Percentiles rank a stretch among this genome's conserved stretches.
Conservation (phyloP, 2,329 filamentous ascomycete genomes). For the Monosporascus sp. region DNA sequence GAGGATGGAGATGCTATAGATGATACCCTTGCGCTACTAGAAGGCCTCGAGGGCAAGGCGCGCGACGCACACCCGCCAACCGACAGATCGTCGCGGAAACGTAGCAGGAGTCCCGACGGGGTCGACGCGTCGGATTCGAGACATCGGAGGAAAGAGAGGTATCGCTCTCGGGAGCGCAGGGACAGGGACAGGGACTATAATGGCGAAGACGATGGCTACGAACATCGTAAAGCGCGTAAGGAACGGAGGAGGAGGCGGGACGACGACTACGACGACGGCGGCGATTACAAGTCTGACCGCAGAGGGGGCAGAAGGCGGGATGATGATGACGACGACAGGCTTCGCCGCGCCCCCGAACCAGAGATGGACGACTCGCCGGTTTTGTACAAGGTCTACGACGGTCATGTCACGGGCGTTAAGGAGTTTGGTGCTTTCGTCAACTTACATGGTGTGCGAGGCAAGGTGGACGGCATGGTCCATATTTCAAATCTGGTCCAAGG, state of each 20-base stretch:
- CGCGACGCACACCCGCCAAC: conserved; percentile 24
- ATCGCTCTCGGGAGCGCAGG: conserved; percentile 27
- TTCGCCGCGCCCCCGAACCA: conserved; percentile 59
- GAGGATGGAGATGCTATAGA: conserved; percentile 66
- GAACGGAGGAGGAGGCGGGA: conserved; percentile 41
- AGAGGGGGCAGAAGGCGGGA: conserved; percentile 36
- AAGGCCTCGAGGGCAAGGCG: conserved; percentile 69
- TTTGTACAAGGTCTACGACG: conserved; percentile 83
- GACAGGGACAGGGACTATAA: conserved; percentile 16
- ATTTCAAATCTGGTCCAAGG: conserved; percentile 83
- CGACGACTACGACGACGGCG: conserved; percentile 45
- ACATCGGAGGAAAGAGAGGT: conserved; percentile 29
- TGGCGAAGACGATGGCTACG: conserved; percentile 27
- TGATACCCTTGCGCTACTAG: conserved; percentile 88
- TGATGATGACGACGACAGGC: conserved; percentile 49
- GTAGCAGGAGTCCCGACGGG: conserved; percentile 52
- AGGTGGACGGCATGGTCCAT: conserved; percentile 89
- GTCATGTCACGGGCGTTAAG: conserved; percentile 85
- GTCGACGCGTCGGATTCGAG: conserved; percentile 33
- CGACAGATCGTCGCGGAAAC: conserved; percentile 45
- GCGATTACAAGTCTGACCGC: conserved; percentile 56
- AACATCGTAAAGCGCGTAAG: conserved; percentile 30
- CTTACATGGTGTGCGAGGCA: conserved; percentile 77
- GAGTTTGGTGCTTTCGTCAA: conserved; percentile 97
- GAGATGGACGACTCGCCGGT: conserved; percentile 79